Evolutionary conservation across 108 stramenopile genomes (phyloP).

Genomic region (Stephanodiscus triporus): DNA sequence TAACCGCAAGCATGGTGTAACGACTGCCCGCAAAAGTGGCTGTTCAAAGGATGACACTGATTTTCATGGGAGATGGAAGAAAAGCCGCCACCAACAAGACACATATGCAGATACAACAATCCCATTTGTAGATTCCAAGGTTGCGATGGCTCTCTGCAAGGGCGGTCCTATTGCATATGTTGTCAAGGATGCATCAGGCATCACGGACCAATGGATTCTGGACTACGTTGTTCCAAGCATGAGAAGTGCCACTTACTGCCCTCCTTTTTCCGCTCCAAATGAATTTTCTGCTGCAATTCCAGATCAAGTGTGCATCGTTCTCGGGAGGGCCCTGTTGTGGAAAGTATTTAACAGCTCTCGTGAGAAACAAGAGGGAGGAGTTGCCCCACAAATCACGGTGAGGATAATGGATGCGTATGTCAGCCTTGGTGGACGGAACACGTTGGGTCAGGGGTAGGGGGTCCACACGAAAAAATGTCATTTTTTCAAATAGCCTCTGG

Average conservation of each 20-base stretch:
- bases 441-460: background rate
- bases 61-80: constrained; percentile 23
- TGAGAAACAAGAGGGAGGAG: background rate
- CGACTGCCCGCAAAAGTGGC: background rate
- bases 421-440: constrained; percentile 3
- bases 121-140: constrained; percentile 34
- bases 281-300: no score
- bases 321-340: constrained; percentile 11
- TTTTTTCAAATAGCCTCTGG: no score
- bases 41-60: constrained; percentile 28
- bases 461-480: no score
- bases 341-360: background rate
- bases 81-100: constrained; percentile 9
- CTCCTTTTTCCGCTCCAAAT: background rate
- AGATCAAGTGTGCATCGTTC: constrained; percentile 4
- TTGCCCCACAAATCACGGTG: background rate
- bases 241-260: background rate
- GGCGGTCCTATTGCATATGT: constrained; percentile 16
- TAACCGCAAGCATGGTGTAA: constrained; percentile 11
- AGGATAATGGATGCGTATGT: constrained; percentile 5
- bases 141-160: constrained; percentile 26
- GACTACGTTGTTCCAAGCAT: constrained; percentile 24
- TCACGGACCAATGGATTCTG: constrained; percentile 33
- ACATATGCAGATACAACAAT: constrained; percentile 22
- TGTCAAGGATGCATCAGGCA: constrained; percentile 3